These are phyloP conservation scores for Xylaria scruposa DNA, from an alignment of 495 filamentous ascomycete species.

Conservation along the genomic window DNA sequence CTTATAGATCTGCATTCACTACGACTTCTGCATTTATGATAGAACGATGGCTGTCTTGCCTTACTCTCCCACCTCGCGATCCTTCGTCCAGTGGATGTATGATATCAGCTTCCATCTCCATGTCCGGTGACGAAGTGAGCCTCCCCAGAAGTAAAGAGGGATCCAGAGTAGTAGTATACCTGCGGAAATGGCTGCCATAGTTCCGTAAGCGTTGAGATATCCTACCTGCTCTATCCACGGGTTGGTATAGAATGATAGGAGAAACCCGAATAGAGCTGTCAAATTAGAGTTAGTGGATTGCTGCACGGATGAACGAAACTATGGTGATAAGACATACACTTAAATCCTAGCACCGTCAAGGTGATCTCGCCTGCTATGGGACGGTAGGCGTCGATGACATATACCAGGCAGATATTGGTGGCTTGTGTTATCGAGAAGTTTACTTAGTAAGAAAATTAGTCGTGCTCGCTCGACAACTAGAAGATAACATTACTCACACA, in stretches of 20 bases:
- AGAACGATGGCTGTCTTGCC: background rate
- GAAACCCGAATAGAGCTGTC: conserved; percentile 60
- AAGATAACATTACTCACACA: conserved; percentile 37
- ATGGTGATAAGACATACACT: conserved; percentile 40
- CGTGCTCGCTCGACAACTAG: background rate
- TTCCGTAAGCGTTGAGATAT: conserved; percentile 58
- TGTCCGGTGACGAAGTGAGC: conserved; percentile 50
- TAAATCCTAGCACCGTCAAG: conserved; percentile 59
- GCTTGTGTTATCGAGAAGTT: conserved; percentile 60
- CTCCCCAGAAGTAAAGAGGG: conserved; percentile 58
- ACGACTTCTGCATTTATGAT: background rate
- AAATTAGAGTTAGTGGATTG: background rate
- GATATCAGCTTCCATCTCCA: conserved; percentile 56
- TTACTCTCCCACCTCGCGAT: conserved; percentile 59
- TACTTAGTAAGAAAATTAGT: conserved; percentile 35
- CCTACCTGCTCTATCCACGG: conserved; percentile 60
- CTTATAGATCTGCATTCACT: conserved; percentile 30
- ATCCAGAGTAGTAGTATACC: conserved; percentile 48
- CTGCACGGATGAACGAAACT: background rate
- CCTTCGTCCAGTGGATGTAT: conserved; percentile 55
- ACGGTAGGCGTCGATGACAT: conserved; percentile 62
- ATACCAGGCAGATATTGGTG: conserved; percentile 60
- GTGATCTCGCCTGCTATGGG: conserved; percentile 61
- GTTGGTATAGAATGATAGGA: conserved; percentile 65
- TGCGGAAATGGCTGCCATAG: conserved; percentile 60